Percentiles rank a stretch among this genome's conserved stretches.
Conservation (phyloP, 768 basidiomycete genomes). For the Tubosaeta sp. region DNA sequence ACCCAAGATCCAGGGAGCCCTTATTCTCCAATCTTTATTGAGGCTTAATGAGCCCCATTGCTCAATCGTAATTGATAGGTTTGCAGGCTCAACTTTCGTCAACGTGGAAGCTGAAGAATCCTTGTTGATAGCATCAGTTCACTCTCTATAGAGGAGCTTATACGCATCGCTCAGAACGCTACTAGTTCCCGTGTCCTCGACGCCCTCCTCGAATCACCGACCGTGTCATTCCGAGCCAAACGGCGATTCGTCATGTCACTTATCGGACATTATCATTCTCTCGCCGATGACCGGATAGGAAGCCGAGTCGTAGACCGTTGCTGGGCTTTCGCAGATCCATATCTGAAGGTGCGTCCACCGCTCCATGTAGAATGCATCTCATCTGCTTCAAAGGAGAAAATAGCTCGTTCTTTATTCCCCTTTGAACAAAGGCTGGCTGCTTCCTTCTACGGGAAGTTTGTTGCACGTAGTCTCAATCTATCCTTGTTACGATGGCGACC, state of each 20-base stretch:
- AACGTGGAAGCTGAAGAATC: conserved; percentile 7
- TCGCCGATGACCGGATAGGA: conserved; percentile 89
- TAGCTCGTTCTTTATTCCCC: conserved; percentile 73
- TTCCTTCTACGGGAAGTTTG: conserved; percentile 86
- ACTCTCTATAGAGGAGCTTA: conserved; percentile 54
- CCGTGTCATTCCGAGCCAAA: conserved; percentile 60
- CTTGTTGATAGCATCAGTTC: conserved; percentile 47
- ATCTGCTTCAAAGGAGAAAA: conserved; percentile 66
- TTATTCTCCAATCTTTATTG: conserved; percentile 81
- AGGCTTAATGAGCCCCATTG: conserved; percentile 65
- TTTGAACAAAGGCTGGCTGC: conserved; percentile 68
- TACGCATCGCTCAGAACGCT: conserved; percentile 57
- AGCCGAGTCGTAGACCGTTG: conserved; percentile 88
- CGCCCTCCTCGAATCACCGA: conserved; percentile 62
- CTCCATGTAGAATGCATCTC: conserved; percentile 3
- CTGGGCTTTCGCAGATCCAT: conserved; percentile 90
- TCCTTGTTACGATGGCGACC: conserved; percentile 73
- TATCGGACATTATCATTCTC: conserved; percentile 70
- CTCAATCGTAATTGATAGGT: conserved; percentile 69
- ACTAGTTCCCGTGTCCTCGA: conserved; percentile 81
- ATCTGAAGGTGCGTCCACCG: conserved; percentile 63
- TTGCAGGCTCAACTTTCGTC: conserved; percentile 6
- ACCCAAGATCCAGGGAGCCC: conserved; percentile 77
- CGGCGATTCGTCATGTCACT: conserved; percentile 70
- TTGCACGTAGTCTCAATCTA: conserved; percentile 73